Evolutionary conservation across 352 stramenopile genomes (phyloP), one percentile per base, ranked within the genome.

Genomic region (Globisporangium apiculatum): DNA sequence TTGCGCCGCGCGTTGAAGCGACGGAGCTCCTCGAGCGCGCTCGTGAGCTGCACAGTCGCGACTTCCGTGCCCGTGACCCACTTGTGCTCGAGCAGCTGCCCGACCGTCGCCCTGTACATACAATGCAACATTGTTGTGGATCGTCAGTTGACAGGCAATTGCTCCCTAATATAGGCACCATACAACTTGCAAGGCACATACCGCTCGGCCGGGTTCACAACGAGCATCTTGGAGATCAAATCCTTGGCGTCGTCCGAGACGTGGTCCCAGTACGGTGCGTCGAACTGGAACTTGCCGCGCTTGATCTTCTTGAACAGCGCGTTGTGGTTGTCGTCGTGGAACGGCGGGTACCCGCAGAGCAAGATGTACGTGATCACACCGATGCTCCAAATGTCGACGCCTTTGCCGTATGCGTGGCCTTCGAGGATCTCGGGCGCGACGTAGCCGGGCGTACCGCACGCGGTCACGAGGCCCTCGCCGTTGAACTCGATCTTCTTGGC

Each of bases 271-370:
- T 98, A 98, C 15, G 97, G 91, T n/a, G 89, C 87, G 61, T 98
- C 91, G 60, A 98, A 98, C 75, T 97, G 75, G 69, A 96, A 98
- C 59, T 96, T 88, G 53, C 91, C 94, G 53, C 82, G 87, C 67
- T 96, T 95, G 67, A 98, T 98, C 66, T 97, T 98, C 55, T 90
- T 87, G 69, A 98, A 98, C 15, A 98, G 83, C 48, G 88, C 83
- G 35, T 88, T 86, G 69, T 97, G 91, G 72, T 97, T 98, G 67
- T 97, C 83, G 65, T 97, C 78, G 67, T 97, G 82, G 69, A 95
- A 95, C 36, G 86, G 86, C 7, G 86, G 82, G 68, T 95, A 94
- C 9, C 86, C 86, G 51, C 81, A 94, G 41, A 95, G 61, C 53
- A 95, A 52, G 38, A 92, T 92, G 62, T 91, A 95, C 46, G 85